A percentile compares a stretch with the other conserved stretches of the same genome.
Evolutionary conservation across 192 early-diverging fungal species (phyloP).

Genomic region (Rhizoclosmatium sp.): DNA sequence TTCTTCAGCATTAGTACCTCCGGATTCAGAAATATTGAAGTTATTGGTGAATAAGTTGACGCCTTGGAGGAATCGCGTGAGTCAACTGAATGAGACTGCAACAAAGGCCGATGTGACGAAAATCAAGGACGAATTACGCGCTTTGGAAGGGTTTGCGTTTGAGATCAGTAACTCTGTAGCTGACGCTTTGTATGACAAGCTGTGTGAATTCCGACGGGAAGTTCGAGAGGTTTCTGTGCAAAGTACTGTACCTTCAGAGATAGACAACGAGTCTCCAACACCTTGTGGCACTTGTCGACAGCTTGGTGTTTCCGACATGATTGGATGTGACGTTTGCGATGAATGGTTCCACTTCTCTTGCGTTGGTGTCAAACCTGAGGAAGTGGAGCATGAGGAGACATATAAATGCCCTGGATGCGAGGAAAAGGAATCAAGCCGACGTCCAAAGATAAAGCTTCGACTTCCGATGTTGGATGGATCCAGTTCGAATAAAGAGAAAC

Average conservation of each 20-base stretch:
- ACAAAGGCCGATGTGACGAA: not conserved
- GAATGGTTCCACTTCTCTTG: conserved; percentile 83
- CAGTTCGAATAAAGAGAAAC: no score
- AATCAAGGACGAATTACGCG: conserved; percentile 6
- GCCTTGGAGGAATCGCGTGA: conserved; percentile 17
- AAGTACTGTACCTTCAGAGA: conserved; percentile 2
- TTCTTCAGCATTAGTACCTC: conserved; percentile 14
- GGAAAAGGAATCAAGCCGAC: not conserved
- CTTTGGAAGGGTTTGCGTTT: conserved; percentile 24
- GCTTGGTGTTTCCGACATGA: conserved; percentile 68
- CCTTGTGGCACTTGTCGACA: conserved; percentile 63
- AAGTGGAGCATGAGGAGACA: conserved; percentile 65
- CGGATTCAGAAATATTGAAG: conserved; percentile 33
- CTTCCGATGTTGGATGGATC: no score
- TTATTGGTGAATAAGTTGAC: conserved; percentile 8
- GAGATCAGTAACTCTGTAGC: not conserved
- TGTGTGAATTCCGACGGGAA: conserved; percentile 11
- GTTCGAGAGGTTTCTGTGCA: conserved; percentile 22
- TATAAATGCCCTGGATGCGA: conserved; percentile 70
- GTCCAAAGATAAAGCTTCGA: not conserved
- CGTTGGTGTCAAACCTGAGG: conserved; percentile 64
- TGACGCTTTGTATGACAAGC: not conserved
- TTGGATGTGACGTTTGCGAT: conserved; percentile 77
- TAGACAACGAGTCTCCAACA: not conserved
- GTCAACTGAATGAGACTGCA: not conserved